Base-by-base conservation (phyloP, 805 yeast genomes). In the Wilhelminamyces savonicus region DNA sequence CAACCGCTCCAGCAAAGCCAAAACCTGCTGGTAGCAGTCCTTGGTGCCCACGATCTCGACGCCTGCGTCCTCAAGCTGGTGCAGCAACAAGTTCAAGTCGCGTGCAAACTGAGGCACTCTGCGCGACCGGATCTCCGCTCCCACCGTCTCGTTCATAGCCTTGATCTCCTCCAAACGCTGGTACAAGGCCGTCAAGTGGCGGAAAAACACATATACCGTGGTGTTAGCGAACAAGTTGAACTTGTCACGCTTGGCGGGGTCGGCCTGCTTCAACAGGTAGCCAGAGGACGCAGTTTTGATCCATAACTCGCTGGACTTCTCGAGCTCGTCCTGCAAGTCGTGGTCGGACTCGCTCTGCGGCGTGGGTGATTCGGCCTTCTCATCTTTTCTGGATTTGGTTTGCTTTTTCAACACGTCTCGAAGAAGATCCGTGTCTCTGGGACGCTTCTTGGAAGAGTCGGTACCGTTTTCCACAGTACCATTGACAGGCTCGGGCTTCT, bases 181-280 rank as follows among this genome's bases (percentile, higher is more conserved):
- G 52, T 85, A 90, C 14, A 92, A 57, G 3, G 85, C 82, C 39
- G 84, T 77, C 52, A 88, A 64, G 43, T 82, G 82, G 43, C 98
- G 83, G 73, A 87, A 75, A 46, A 92, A 87, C 20, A 87, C 83
- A 50, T 92, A 92, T 22, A 88, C 74, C 34, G 88, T 78, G 4
- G 95, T 80, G 56, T 90, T 88, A 37, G 84, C 85, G 65, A 90
- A 92, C 45, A 88, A 55, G 52, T 87, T 88, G 64, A 62, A 86
- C 27, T 67, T 72, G 18, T 62, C 64, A 45, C 88, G 71, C 32
- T 46, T 52, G 5, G 44, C 45, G 3, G 31, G 33, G 13, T 53
- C 56, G 24, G 43, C 52, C 27, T 56, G 43, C 5, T 58, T 45
- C 29, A 53, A 52, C 30, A 40, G 42, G 11, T 38, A 29, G 10